These are phyloP conservation scores for Phytophthora macrochlamydospora DNA, from an alignment of 352 stramenopile species.

Conservation along the genomic window DNA sequence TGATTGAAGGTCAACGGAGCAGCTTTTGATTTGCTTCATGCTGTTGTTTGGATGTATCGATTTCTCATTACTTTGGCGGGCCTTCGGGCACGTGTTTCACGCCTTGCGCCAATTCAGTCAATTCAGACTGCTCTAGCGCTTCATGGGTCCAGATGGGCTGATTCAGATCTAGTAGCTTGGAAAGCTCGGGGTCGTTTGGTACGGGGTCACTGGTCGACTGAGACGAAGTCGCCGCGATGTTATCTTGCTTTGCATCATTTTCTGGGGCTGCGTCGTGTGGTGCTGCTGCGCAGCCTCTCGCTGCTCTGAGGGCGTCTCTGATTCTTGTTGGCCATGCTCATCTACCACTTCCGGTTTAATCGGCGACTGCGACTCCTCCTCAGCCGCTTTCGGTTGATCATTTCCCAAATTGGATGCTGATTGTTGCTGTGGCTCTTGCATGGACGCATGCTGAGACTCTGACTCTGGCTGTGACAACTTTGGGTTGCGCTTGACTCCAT, in stretches of 20 bases:
- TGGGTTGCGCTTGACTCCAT: conserved; percentile 64
- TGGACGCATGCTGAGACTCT: conserved; percentile 11
- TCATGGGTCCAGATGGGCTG: neutral
- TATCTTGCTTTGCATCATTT: neutral
- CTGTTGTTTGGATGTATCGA: neutral
- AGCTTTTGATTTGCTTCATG: neutral
- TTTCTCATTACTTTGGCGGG: neutral
- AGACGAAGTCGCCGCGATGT: neutral
- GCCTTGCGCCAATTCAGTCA: neutral
- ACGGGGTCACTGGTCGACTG: neutral
- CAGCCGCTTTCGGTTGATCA: neutral
- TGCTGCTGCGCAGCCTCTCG: too few relatives aligned
- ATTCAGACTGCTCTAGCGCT: neutral
- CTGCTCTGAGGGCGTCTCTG: too few relatives aligned
- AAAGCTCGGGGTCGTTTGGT: neutral
- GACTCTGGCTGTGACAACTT: conserved; percentile 24
- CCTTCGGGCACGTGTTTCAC: neutral
- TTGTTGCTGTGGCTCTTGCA: neutral
- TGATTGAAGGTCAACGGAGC: neutral
- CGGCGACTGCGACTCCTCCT: neutral
- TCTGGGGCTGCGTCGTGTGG: too few relatives aligned
- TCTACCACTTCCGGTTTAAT: too few relatives aligned
- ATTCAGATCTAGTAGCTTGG: neutral
- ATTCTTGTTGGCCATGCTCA: too few relatives aligned
- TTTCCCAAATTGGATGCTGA: neutral